Evolutionary conservation across 495 filamentous ascomycete species (phyloP).

Genomic region (Aspergillus nanangensis): DNA sequence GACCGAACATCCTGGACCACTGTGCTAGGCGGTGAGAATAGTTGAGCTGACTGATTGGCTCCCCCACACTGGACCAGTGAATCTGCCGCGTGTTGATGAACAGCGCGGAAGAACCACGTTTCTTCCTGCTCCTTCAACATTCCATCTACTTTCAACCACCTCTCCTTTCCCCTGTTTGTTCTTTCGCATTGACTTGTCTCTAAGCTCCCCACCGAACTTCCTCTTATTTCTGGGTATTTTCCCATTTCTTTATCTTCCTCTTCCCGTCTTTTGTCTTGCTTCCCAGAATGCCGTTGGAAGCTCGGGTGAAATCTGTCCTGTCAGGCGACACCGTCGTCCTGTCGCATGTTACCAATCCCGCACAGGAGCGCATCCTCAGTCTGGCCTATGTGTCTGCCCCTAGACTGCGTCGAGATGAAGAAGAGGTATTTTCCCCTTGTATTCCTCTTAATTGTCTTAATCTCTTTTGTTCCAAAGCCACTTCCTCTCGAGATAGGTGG

Average conservation of each 20-base stretch:
- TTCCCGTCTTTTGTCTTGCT: slow-evolving; percentile 12
- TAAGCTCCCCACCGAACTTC: slow-evolving; percentile 11
- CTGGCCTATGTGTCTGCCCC: slow-evolving; percentile 90
- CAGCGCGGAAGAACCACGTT: slow-evolving; percentile 1
- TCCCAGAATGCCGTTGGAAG: slow-evolving; percentile 50
- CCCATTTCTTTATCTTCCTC: slow-evolving; percentile 9
- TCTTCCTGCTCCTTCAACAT: neutral
- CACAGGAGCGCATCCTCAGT: slow-evolving; percentile 76
- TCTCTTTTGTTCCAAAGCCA: neutral
- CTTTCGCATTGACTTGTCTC: slow-evolving; percentile 7
- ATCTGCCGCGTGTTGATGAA: neutral
- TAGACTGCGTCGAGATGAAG: slow-evolving; percentile 78
- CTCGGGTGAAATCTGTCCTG: slow-evolving; percentile 87
- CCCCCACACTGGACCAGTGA: neutral
- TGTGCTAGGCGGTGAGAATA: neutral
- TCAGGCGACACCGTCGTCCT: slow-evolving; percentile 91
- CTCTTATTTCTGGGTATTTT: neutral
- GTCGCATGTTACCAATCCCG: slow-evolving; percentile 66
- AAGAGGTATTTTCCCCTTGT: slow-evolving; percentile 57
- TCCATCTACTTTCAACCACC: slow-evolving; percentile 9
- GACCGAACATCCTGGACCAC: neutral
- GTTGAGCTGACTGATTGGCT: neutral
- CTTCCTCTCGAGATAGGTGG: slow-evolving; percentile 2
- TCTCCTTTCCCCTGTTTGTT: slow-evolving; percentile 11
- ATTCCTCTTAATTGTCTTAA: neutral